A percentile compares a stretch with the other conserved stretches of the same genome.
phyloP scores from a whole-genome alignment of 2,329 filamentous ascomycete species.

The Geosmithia flava region DNA sequence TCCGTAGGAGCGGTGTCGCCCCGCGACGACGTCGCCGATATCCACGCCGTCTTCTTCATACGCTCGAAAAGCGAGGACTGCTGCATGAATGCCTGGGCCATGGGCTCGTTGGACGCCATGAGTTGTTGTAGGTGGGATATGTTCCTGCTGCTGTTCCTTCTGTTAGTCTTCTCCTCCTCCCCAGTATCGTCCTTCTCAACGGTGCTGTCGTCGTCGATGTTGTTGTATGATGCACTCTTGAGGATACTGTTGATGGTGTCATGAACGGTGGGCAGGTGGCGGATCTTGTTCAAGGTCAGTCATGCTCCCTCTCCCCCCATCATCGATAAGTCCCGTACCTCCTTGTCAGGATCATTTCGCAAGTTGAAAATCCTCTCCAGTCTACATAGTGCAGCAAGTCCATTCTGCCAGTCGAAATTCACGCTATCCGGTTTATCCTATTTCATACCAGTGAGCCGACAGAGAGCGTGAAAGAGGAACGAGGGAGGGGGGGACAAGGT shows the following conservation, averaged over 20 bases:
- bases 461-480: background rate
- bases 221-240: slow-evolving; percentile 24
- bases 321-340: slow-evolving; percentile 18
- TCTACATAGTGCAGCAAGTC: slow-evolving; percentile 28
- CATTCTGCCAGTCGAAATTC: slow-evolving; percentile 27
- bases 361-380: slow-evolving; percentile 28
- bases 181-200: slow-evolving; percentile 27
- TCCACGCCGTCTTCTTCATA: background rate
- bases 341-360: slow-evolving; percentile 15
- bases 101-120: slow-evolving; percentile 29
- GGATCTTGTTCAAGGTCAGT: slow-evolving; percentile 4
- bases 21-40: no score
- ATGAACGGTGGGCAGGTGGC: slow-evolving; percentile 35
- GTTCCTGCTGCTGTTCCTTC: no score
- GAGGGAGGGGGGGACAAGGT: slow-evolving; percentile 2
- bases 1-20: background rate
- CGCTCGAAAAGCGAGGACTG: slow-evolving; percentile 51
- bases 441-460: background rate
- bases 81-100: slow-evolving; percentile 48
- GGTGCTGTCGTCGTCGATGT: slow-evolving; percentile 13
- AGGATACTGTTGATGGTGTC: slow-evolving; percentile 31
- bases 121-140: slow-evolving; percentile 24
- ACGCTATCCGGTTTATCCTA: slow-evolving; percentile 20
- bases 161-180: no score
- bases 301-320: background rate